Conservation (phyloP, 768 basidiomycete genomes). For the Panellus pusillus region DNA sequence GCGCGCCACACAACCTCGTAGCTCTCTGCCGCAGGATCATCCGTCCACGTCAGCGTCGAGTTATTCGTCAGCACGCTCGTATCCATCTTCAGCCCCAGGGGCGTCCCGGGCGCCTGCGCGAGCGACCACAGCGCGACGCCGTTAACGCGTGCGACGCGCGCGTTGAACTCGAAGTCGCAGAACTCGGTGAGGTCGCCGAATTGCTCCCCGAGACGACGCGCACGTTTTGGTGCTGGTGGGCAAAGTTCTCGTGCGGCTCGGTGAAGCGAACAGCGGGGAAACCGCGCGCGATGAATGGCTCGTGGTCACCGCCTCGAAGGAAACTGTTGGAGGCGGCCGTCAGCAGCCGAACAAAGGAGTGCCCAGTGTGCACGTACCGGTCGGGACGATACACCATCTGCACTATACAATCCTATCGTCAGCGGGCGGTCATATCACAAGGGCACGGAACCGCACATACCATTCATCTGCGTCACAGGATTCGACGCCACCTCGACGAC, state of each 20-base stretch:
- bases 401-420: slow-evolving; percentile 29
- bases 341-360: no score
- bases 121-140: slow-evolving; percentile 55
- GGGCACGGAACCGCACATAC: slow-evolving; percentile 30
- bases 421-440: no score
- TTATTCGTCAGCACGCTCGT: slow-evolving; percentile 53
- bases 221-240: slow-evolving; percentile 58
- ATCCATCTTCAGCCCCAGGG: slow-evolving; percentile 47
- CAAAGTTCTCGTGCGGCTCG: slow-evolving; percentile 57
- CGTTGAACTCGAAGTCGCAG: slow-evolving; percentile 52
- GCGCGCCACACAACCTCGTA: slow-evolving; percentile 56
- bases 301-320: slow-evolving; percentile 57
- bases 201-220: slow-evolving; percentile 51
- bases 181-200: slow-evolving; percentile 57
- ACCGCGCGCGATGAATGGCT: slow-evolving; percentile 48
- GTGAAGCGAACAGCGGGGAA: slow-evolving; percentile 58
- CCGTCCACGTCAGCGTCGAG: slow-evolving; percentile 49
- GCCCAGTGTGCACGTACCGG: slow-evolving; percentile 22
- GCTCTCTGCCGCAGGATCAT: slow-evolving; percentile 41
- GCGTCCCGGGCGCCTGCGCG: slow-evolving; percentile 55
- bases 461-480: slow-evolving; percentile 47
- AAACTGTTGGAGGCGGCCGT: slow-evolving; percentile 23
- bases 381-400: slow-evolving; percentile 53
- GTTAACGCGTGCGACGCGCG: slow-evolving; percentile 52
- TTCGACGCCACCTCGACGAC: slow-evolving; percentile 53